Conservation (phyloP, 371 early-diverging fungal genomes). For the Mortierella sp. region DNA sequence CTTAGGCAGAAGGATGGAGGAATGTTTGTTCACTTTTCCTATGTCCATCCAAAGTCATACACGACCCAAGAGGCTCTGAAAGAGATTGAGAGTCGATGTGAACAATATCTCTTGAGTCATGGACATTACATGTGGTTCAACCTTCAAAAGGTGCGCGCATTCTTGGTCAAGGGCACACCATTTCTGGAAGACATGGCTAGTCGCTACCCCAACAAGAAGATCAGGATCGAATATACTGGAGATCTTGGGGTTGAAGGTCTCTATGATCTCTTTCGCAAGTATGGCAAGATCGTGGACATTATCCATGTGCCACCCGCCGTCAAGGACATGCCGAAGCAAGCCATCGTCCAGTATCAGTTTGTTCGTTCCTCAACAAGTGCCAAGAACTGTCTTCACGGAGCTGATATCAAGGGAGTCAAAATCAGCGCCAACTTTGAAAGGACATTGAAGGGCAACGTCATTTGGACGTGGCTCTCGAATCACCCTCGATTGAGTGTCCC, state of each 20-base stretch:
- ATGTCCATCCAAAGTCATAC: slow-evolving; percentile 43
- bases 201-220: slow-evolving; percentile 70
- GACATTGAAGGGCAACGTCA: slow-evolving; percentile 65
- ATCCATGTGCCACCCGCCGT: slow-evolving; percentile 62
- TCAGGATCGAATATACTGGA: slow-evolving; percentile 39
- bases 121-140: slow-evolving; percentile 69
- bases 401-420: slow-evolving; percentile 71
- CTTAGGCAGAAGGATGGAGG: slow-evolving; percentile 62
- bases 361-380: slow-evolving; percentile 88
- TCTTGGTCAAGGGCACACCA: slow-evolving; percentile 82
- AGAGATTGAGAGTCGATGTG: slow-evolving; percentile 51
- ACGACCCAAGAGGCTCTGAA: slow-evolving; percentile 51
- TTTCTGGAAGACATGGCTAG: slow-evolving; percentile 89
- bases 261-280: slow-evolving; percentile 79
- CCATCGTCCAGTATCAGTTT: slow-evolving; percentile 78
- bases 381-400: slow-evolving; percentile 88
- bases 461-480: slow-evolving; percentile 74
- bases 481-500: slow-evolving; percentile 82
- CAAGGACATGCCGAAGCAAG: slow-evolving; percentile 84
- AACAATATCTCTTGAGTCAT: slow-evolving; percentile 54
- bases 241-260: slow-evolving; percentile 72
- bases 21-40: slow-evolving; percentile 63
- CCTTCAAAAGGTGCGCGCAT: slow-evolving; percentile 66
- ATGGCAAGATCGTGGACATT: slow-evolving; percentile 87
- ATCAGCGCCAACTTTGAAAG: slow-evolving; percentile 79